Percentiles rank a stretch among this genome's conserved stretches.
Evolutionary conservation across 1,284 basidiomycete genomes (phyloP).

Genomic region (Wallemia ichthyophaga): DNA sequence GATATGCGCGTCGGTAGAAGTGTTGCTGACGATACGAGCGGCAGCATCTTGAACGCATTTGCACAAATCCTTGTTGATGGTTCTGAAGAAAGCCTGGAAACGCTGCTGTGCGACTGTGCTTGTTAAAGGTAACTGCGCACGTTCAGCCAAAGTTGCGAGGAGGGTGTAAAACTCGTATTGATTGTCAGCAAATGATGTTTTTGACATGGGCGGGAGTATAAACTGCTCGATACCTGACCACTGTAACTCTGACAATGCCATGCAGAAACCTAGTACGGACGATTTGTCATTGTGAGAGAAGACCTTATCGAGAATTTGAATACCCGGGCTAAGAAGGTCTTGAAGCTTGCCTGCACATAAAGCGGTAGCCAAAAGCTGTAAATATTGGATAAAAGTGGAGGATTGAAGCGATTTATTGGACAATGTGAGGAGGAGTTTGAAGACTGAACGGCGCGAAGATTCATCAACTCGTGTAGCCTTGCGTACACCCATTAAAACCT

Average conservation of each 20-base stretch:
- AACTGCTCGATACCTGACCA: constrained; percentile 18
- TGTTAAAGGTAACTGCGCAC: not conserved
- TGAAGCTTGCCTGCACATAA: constrained; percentile 15
- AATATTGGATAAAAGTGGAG: constrained; percentile 11
- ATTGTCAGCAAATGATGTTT: not conserved
- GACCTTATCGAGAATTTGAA: constrained; percentile 13
- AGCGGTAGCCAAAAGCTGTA: constrained; percentile 10
- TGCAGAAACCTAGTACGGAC: constrained; percentile 13
- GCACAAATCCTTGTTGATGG: not conserved
- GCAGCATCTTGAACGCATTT: not conserved
- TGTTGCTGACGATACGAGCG: not conserved
- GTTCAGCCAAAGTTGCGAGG: not conserved
- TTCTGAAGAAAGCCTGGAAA: not conserved
- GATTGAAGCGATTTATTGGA: not conserved
- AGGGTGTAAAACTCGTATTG: constrained; percentile 11
- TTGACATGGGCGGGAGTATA: constrained; percentile 14
- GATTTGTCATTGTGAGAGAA: constrained; percentile 8
- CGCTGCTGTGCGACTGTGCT: not conserved
- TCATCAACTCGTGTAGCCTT: constrained; percentile 5
- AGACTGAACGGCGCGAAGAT: not conserved
- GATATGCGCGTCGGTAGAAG: not conserved
- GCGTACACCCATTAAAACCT: constrained; percentile 4
- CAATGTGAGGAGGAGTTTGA: constrained; percentile 1
- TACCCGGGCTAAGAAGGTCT: constrained; percentile 17
- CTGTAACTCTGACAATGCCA: constrained; percentile 13